Base-by-base conservation (phyloP, 2,329 filamentous ascomycete genomes). In the Dactylellina drechsleri region DNA sequence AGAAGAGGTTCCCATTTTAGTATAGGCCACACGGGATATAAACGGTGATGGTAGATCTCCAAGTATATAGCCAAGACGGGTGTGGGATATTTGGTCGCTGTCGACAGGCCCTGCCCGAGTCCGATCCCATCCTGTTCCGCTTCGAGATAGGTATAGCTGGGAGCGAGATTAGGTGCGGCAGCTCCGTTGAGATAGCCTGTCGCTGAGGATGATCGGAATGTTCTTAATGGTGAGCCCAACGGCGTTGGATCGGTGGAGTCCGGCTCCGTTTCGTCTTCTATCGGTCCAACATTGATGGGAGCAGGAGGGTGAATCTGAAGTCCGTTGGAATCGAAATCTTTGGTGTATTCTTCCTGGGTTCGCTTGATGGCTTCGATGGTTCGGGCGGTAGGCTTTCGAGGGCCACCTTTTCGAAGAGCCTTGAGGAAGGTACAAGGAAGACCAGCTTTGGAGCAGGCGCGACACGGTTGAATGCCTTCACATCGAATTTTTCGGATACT, bases 401-500 rank as follows among this genome's bases (percentile, higher is more conserved):
- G 85, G 0, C 85, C 85, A 18, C 85, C 82, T 2, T 81, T 83
- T 10, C 82, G 81, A 50, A 83, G 84, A 4, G 80, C 79, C 13
- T 82, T 83, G 68, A 83, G 83, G 79, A 86, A 86, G n/a, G 85
- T 86, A 78, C 85, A 86, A 15, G 83, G 81, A 59, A 86, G 83
- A 6, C 83, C 81, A 1, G 83, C 82, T 15, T 83, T 81, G 23
- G 80, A 78, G 76, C 85, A 86, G 8, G 83, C 82, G 26, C 80
- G 80, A 68, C 85, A 86, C 5, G 85, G 85, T 20, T 83, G 81
- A 1, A 81, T 80, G 57, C 85, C 85, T 13, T 83, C 83, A 78
- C 85, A 86, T 54, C 83, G 83, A 71, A 86, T 83, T 80, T 86
- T 86, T 65, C 85, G 83, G 49, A 86, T 82, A 80, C 85, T 86